These are phyloP conservation scores for Nicotiana tomentosiformis DNA, from an alignment of 257 asterid species.

Conservation along the genomic window DNA sequence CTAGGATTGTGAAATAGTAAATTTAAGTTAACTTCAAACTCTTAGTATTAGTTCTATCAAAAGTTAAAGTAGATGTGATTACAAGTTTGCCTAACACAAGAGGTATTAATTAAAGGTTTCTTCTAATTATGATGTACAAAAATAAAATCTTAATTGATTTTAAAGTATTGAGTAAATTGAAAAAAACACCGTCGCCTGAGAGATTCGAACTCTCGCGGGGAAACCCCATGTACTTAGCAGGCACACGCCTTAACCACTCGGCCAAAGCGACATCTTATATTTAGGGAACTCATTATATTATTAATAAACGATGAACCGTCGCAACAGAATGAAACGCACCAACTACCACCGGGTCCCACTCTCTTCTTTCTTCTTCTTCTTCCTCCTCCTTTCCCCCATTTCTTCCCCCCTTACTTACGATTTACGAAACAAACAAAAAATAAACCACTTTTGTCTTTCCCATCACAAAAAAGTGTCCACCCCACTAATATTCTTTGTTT, in stretches of 20 bases:
- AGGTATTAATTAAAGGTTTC: too few relatives aligned
- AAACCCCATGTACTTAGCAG: conserved; percentile 84
- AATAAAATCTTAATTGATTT: too few relatives aligned
- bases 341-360: conserved; percentile 21
- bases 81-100: too few relatives aligned
- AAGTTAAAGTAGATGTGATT: too few relatives aligned
- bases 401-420: neutral
- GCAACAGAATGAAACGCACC: neutral
- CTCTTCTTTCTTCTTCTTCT: neutral
- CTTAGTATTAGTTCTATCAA: too few relatives aligned
- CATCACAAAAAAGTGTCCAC: neutral
- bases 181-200: conserved; percentile 65
- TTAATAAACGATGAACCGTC: too few relatives aligned
- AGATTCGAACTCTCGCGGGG: conserved; percentile 99
- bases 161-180: too few relatives aligned
- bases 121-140: too few relatives aligned
- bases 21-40: too few relatives aligned
- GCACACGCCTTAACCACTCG: conserved; percentile 65
- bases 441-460: conserved; percentile 5
- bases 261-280: conserved; percentile 32
- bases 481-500: neutral
- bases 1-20: too few relatives aligned
- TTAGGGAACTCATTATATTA: accelerated
- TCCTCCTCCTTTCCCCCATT: neutral
- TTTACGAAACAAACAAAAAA: neutral